Conservation (phyloP, 306 rosid genomes). For the Geum urbanum region DNA sequence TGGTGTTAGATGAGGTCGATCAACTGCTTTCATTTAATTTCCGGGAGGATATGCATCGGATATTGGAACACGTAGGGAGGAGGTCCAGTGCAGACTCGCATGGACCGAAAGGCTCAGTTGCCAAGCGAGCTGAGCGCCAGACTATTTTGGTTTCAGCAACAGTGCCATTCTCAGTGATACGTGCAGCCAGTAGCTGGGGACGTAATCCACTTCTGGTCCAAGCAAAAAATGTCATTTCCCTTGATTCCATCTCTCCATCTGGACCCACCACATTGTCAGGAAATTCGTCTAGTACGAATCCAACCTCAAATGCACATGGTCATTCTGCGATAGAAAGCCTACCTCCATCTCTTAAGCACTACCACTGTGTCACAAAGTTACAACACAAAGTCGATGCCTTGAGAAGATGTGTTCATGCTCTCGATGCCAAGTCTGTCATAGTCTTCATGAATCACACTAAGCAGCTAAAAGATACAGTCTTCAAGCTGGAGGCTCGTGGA, state of each 20-base stretch:
- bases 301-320: slow-evolving; percentile 32
- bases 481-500: slow-evolving; percentile 91
- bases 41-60: slow-evolving; percentile 90
- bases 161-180: slow-evolving; percentile 80
- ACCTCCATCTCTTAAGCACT: slow-evolving; percentile 81
- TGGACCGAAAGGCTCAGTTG: slow-evolving; percentile 34
- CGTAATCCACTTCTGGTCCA: slow-evolving; percentile 71
- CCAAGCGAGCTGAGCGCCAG: slow-evolving; percentile 52
- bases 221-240: slow-evolving; percentile 60
- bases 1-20: slow-evolving; percentile 92
- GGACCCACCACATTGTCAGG: slow-evolving; percentile 46
- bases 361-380: slow-evolving; percentile 62
- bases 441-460: slow-evolving; percentile 91
- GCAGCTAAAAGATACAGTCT: slow-evolving; percentile 87
- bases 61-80: slow-evolving; percentile 84
- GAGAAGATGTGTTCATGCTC: slow-evolving; percentile 85
- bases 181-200: slow-evolving; percentile 95
- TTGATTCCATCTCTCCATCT: slow-evolving; percentile 50
- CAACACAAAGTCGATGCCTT: slow-evolving; percentile 87
- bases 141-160: slow-evolving; percentile 87
- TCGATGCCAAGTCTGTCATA: slow-evolving; percentile 79
- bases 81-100: slow-evolving; percentile 47
- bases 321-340: slow-evolving; percentile 62
- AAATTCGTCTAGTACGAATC: slow-evolving; percentile 23
- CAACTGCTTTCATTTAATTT: slow-evolving; percentile 83